phyloP scores from a whole-genome alignment of 306 rosid genomes.

The Rosa multiflora region DNA sequence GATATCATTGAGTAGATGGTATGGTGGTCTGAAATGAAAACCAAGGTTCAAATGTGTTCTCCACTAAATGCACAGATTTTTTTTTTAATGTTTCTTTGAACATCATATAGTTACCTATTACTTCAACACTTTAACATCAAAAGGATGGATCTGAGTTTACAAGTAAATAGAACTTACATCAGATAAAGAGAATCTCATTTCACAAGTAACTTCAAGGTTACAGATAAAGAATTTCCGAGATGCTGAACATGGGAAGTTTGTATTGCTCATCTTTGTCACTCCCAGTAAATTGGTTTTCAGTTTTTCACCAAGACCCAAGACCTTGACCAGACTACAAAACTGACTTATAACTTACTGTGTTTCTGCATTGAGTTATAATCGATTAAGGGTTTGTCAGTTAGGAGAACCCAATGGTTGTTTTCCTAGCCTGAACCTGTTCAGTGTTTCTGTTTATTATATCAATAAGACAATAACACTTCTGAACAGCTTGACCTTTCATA shows the following conservation, averaged over 20 bases:
- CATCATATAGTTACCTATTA: not conserved
- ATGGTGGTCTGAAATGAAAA: constrained; percentile 7
- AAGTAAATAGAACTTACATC: not conserved
- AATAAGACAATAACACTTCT: not conserved
- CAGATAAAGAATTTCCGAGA: not conserved
- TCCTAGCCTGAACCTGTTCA: not conserved
- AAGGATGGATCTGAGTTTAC: not conserved
- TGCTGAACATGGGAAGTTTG: not conserved
- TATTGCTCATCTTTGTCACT: not conserved
- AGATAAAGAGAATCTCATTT: not conserved
- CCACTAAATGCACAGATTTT: not conserved
- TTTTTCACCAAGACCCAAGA: constrained; percentile 5
- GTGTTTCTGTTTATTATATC: not conserved
- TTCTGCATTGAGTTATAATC: not conserved
- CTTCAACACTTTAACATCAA: not conserved
- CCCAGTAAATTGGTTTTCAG: constrained; percentile 4
- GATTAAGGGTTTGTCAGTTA: not conserved
- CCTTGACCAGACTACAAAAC: not conserved
- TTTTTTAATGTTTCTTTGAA: not conserved
- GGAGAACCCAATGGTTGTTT: not conserved
- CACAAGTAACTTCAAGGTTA: not conserved
- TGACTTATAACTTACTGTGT: not conserved
- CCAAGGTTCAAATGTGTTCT: not conserved
- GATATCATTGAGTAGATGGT: not conserved
- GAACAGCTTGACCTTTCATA: not conserved